Conservation (phyloP, 2,329 filamentous ascomycete species). For the Grosmannia penicillata region DNA sequence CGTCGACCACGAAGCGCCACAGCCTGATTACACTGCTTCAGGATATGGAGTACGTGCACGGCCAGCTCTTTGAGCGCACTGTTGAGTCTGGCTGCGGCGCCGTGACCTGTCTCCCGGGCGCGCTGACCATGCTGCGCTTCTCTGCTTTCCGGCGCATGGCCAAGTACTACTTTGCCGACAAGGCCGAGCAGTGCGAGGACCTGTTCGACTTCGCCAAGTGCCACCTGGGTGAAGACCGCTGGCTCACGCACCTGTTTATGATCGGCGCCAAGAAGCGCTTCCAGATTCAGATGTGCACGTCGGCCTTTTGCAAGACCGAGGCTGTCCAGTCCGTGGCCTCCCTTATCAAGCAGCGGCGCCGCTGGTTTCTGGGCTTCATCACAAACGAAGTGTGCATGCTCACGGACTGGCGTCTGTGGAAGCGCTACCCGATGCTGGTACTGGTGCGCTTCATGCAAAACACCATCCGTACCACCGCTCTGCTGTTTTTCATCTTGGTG, state of each 20-base stretch:
- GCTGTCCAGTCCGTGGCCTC: conserved; percentile 78
- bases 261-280: conserved; percentile 85
- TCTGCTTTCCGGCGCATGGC: conserved; percentile 95
- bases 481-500: conserved; percentile 89
- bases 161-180: conserved; percentile 96
- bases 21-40: conserved; percentile 84
- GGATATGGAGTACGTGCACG: conserved; percentile 97
- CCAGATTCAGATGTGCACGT: conserved; percentile 96
- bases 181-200: conserved; percentile 88
- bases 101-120: conserved; percentile 87
- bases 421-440: conserved; percentile 73
- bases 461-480: conserved; percentile 83
- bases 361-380: conserved; percentile 96
- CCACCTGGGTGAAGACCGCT: conserved; percentile 87
- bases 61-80: conserved; percentile 87
- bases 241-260: conserved; percentile 98
- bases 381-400: conserved; percentile 98
- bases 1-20: conserved; percentile 78
- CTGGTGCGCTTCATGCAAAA: conserved; percentile 88
- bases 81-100: conserved; percentile 90
- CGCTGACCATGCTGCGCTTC: conserved; percentile 89
- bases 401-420: conserved; percentile 86
- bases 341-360: conserved; percentile 81
- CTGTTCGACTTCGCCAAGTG: conserved; percentile 95
- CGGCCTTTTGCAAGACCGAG: conserved; percentile 96